Conservation (phyloP, 2,329 filamentous ascomycete genomes). For the Fusarium subtropicale region DNA sequence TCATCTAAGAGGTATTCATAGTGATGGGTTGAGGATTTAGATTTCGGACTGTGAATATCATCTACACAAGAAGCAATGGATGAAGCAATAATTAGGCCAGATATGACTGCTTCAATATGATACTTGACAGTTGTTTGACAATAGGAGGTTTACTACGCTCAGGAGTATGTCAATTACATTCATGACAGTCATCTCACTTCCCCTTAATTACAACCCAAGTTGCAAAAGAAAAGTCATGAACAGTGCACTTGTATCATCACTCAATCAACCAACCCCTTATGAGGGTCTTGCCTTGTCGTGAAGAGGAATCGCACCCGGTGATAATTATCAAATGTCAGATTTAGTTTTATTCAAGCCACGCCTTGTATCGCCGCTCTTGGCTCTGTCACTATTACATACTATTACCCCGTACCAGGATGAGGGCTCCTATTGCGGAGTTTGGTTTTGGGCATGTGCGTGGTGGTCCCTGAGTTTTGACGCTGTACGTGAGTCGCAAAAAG, state of each 20-base stretch:
- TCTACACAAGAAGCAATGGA: background rate
- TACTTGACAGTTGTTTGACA: background rate
- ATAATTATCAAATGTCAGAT: constrained; percentile 7
- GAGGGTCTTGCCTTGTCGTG: background rate
- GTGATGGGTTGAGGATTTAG: background rate
- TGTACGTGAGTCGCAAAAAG: constrained; percentile 3
- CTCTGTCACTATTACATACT: background rate
- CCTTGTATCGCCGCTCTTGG: constrained; percentile 1
- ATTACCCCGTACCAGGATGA: background rate
- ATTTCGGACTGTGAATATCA: background rate
- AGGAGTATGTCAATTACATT: background rate
- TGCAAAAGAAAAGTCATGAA: constrained; percentile 8
- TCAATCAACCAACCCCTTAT: constrained; percentile 2
- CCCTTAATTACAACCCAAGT: constrained; percentile 2
- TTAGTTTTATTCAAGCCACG: constrained; percentile 1
- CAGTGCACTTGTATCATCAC: constrained; percentile 6
- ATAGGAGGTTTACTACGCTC: background rate
- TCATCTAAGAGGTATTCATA: background rate
- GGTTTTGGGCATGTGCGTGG: constrained; percentile 8
- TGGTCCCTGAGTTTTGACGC: constrained; percentile 11
- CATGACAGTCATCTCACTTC: background rate
- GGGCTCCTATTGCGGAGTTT: constrained; percentile 16
- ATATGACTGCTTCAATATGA: background rate
- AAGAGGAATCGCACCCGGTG: background rate
- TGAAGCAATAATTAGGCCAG: background rate